phyloP scores from a whole-genome alignment of 2,329 filamentous ascomycete genomes.

The Aspergillus fijiensis region DNA sequence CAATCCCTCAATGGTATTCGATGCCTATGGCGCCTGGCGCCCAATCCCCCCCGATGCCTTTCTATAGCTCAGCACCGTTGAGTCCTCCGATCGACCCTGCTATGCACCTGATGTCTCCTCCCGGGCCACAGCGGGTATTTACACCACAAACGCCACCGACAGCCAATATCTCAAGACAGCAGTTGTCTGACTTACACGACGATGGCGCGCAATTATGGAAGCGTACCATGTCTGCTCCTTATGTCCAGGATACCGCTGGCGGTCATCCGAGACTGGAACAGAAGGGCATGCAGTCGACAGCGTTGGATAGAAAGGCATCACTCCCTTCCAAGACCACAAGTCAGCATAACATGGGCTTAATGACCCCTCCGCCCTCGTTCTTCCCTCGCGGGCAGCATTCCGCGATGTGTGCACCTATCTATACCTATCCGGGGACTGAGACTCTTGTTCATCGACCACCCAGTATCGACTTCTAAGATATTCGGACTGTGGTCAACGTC shows the following conservation, averaged over 20 bases:
- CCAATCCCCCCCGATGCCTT: constrained; percentile 22
- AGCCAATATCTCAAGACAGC: constrained; percentile 17
- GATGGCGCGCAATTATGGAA: constrained; percentile 31
- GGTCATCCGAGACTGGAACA: constrained; percentile 20
- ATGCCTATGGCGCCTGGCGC: constrained; percentile 28
- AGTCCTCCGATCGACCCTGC: constrained; percentile 25
- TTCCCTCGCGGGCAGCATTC: constrained; percentile 26
- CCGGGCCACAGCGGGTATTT: constrained; percentile 20
- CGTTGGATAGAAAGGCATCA: constrained; percentile 20
- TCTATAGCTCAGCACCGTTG: constrained; percentile 28
- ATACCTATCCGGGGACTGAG: constrained; percentile 27
- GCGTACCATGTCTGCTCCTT: constrained; percentile 30
- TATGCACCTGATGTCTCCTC: constrained; percentile 26
- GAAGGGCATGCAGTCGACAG: constrained; percentile 19
- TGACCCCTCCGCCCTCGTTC: constrained; percentile 24
- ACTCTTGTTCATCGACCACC: constrained; percentile 22
- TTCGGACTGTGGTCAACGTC: neutral
- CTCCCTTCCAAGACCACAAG: constrained; percentile 17
- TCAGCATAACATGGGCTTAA: constrained; percentile 17
- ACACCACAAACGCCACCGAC: constrained; percentile 23
- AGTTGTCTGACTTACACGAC: constrained; percentile 19
- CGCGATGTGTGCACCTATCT: constrained; percentile 31
- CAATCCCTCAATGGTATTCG: constrained; percentile 31
- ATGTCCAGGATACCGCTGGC: constrained; percentile 18
- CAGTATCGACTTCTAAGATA: constrained; percentile 24